Base-by-base conservation (phyloP, 495 filamentous ascomycete species). In the Hypoxylon crocopeplum region DNA sequence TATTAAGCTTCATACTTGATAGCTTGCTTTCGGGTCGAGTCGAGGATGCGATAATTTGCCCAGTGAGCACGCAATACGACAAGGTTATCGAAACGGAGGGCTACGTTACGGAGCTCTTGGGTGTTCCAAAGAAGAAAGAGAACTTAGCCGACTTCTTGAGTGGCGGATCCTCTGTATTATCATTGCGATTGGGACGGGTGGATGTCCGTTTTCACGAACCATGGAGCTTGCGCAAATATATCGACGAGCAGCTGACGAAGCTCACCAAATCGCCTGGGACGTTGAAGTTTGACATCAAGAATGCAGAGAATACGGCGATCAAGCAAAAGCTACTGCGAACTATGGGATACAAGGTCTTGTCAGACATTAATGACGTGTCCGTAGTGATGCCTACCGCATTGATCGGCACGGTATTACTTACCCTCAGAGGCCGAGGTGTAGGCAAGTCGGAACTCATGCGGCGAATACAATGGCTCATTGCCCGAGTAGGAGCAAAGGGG, bases 61-160 rank as follows among this genome's bases (percentile, higher is more conserved):
- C 93, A 2, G 94, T 98, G 22, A 93, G 89, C 70, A 96, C 92
- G 1, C 94, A 98, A 66, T 98, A 98, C 69, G 94, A 98, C 80
- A 98, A 97, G 64, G 94, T 98, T 41, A 90, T 98, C 40, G 94
- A 98, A 71, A 97, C 93, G 6, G 93, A 97, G 65, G 94, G 91
- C 13, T 98, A 98, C 68, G 92, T 97, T 44, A 92, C 85, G 46
- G 94, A 98, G 71, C 84, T 98, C 3, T 80, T 98, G 3, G 94
- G 94, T 17, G 86, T 94, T 36, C 94, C 94, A 0, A 98, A 98
- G 69, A 88, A 87, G 49, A 94, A 96, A 72, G 94, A 98, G 68
- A 97, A 95, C 59, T 73, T 98, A 46, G 83, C 84, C 42, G 90
- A 94, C 66, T 93, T 98, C 63, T 75, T 98, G 20, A 89, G 86